Base-by-base conservation (phyloP, 2,329 filamentous ascomycete genomes). In the Rhexocercosporidium sp. region DNA sequence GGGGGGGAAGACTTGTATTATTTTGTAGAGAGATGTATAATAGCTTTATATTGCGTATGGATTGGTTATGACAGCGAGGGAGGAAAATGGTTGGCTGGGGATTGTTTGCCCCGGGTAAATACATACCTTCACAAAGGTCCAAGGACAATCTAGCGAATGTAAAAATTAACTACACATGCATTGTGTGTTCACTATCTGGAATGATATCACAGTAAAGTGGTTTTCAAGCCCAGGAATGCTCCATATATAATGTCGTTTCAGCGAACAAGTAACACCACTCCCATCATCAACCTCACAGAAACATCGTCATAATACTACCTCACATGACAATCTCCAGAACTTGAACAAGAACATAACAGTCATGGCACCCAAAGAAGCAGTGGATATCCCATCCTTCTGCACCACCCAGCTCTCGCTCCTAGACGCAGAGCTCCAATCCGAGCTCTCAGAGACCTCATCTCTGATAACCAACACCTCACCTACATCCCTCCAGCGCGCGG, bases 381-480 rank as follows among this genome's bases (percentile, higher is more conserved):
- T 88, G 69, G 86, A 91, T 75, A 85, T 94, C 67, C 80, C 88
- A 56, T 79, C 86, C 56, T 96, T 96, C 78, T 91, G 92, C 11
- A 79, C 82, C 56, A 86, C 87, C 0, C 93, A 96, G 78, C 85
- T 94, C 62, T 79, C 83, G 46, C 87, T 96, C 59, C 86, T 96
- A 46, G 84, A 88, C 54, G 82, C 82, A 61, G 93, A 96, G 79
- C 88, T 93, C 34, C 84, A 88, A 73, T 88, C 89, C 74, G 92
- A 96, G 78, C 83, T 93, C 59, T 82, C 85, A 56, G 90, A 93
- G 79, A 93, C 90, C 25, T 85, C 88, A 71, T 80, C 84, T 47
- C 86, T 94, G 66, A 85, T 94, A 66, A 84, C 88, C 53, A 86
- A 85, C 54, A 87, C 91, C 77, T 88, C 89, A 57, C 92, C 93